phyloP scores from a whole-genome alignment of 306 rosid species.

The Spatholobus suberectus region DNA sequence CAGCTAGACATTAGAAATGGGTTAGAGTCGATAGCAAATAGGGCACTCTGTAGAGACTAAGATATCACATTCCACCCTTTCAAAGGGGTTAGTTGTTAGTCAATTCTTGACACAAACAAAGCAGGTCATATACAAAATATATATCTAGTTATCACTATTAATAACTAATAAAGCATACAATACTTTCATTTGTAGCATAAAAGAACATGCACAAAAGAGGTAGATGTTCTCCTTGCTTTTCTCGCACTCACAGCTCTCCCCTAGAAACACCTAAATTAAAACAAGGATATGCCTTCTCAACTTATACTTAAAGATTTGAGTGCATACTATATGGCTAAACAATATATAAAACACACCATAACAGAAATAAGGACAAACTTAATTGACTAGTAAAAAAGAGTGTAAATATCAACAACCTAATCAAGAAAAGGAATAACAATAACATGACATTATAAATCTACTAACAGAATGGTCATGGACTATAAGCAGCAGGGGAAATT shows the following conservation, averaged over 20 bases:
- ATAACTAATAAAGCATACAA: background rate
- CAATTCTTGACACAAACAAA: constrained; percentile 25
- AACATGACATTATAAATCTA: background rate
- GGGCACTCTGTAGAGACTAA: constrained; percentile 25
- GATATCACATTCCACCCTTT: constrained; percentile 22
- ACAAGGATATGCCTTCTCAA: constrained; percentile 5
- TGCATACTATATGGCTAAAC: constrained; percentile 8
- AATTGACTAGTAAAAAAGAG: constrained; percentile 12
- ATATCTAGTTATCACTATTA: background rate
- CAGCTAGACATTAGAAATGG: constrained; percentile 62
- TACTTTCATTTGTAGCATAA: background rate
- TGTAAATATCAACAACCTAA: constrained; percentile 4
- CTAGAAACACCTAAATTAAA: background rate
- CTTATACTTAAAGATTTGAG: constrained; percentile 20
- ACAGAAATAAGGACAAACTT: constrained; percentile 1
- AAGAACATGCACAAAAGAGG: constrained; percentile 7
- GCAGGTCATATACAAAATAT: constrained; percentile 28
- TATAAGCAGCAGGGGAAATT: constrained; percentile 12
- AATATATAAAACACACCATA: background rate
- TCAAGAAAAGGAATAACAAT: constrained; percentile 19
- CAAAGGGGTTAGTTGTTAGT: constrained; percentile 19
- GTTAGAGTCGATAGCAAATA: constrained; percentile 27
- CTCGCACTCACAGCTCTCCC: background rate
- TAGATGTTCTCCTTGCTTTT: background rate
- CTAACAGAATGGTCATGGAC: constrained; percentile 6